Conservation (phyloP, 257 asterid species). For the Salvia rosmarinus region DNA sequence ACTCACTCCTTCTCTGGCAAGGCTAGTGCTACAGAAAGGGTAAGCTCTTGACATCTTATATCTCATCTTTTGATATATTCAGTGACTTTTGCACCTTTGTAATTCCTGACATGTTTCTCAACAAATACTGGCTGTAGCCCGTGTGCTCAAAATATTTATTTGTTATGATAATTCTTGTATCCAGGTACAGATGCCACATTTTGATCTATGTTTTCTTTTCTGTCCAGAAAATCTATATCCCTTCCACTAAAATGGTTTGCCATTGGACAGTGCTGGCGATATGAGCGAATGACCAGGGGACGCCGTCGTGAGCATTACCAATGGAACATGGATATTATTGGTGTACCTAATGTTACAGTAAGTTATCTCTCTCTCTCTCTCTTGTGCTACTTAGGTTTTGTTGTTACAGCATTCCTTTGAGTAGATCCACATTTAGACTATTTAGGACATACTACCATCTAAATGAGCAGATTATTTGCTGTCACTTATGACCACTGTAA, state of each 20-base stretch:
- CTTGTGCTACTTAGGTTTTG: not conserved
- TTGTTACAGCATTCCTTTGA: not conserved
- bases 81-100: slow-evolving; percentile 25
- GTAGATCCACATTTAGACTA: not conserved
- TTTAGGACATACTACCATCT: not conserved
- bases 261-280: slow-evolving; percentile 99
- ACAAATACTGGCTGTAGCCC: not conserved
- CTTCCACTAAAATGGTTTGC: slow-evolving; percentile 98
- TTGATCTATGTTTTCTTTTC: slow-evolving; percentile 66
- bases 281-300: slow-evolving; percentile 97
- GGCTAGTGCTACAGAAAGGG: slow-evolving; percentile 99
- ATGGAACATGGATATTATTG: slow-evolving; percentile 99
- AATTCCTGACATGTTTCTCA: not conserved
- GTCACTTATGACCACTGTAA: not conserved
- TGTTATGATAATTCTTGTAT: slow-evolving; percentile 43
- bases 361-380: slow-evolving; percentile 33
- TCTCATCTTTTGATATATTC: slow-evolving; percentile 15
- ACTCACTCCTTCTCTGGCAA: slow-evolving; percentile 95
- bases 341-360: slow-evolving; percentile 84
- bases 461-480: slow-evolving; percentile 3
- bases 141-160: slow-evolving; percentile 34
- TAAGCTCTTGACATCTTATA: slow-evolving; percentile 29
- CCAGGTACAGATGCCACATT: slow-evolving; percentile 58
- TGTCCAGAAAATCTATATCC: slow-evolving; percentile 89
- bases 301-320: slow-evolving; percentile 97